Conservation (phyloP, 2,329 filamentous ascomycete species). For the Cercospora beticola region DNA sequence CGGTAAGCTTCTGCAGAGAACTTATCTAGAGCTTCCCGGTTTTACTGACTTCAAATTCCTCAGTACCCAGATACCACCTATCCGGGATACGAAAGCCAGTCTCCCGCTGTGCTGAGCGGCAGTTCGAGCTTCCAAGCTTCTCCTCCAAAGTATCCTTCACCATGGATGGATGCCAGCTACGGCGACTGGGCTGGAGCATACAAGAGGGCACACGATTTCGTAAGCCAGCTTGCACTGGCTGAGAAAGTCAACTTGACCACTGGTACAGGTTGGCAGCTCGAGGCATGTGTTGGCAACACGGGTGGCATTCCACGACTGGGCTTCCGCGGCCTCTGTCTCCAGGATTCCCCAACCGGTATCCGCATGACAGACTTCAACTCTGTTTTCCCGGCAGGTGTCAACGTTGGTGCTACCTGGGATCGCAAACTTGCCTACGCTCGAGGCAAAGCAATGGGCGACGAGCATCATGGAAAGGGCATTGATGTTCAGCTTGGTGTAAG, state of each 20-base stretch:
- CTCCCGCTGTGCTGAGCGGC: conserved; percentile 30
- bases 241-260: conserved; percentile 41
- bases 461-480: conserved; percentile 44
- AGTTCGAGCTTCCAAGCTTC: conserved; percentile 28
- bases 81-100: conserved; percentile 28
- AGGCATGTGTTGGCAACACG: conserved; percentile 41
- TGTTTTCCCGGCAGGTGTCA: conserved; percentile 45
- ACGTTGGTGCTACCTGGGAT: conserved; percentile 49
- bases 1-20: conserved; percentile 9
- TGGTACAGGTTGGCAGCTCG: conserved; percentile 49
- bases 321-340: conserved; percentile 45
- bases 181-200: conserved; percentile 50
- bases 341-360: conserved; percentile 45
- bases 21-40: not conserved
- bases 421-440: conserved; percentile 37
- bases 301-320: conserved; percentile 39
- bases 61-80: conserved; percentile 33
- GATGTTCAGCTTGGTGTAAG: conserved; percentile 63
- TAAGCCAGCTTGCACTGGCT: conserved; percentile 35
- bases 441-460: conserved; percentile 36
- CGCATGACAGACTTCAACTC: conserved; percentile 44
- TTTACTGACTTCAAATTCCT: not conserved
- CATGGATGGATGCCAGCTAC: conserved; percentile 30
- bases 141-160: conserved; percentile 33
- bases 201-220: conserved; percentile 33